Evolutionary conservation across 345 rosid genomes (phyloP).

Genomic region (Lumnitzera littorea): DNA sequence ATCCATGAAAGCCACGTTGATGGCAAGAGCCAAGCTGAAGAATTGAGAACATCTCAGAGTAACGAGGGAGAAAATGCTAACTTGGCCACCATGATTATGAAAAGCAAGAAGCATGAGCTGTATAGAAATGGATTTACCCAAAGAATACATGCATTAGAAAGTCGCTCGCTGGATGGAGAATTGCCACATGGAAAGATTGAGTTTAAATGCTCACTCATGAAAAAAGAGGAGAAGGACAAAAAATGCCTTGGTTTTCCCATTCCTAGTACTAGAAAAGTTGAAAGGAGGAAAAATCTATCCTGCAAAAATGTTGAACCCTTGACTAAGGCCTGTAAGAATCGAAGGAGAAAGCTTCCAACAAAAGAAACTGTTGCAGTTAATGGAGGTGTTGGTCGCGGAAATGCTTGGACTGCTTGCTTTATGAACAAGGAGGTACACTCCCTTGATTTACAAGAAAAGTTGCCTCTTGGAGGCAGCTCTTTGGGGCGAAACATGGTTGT

Average conservation of each 20-base stretch:
- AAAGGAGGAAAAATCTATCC: conserved; percentile 6
- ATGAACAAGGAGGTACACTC: background rate
- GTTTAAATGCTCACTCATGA: conserved; percentile 6
- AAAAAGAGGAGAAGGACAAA: background rate
- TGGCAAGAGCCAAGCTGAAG: conserved; percentile 14
- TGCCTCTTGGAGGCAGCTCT: background rate
- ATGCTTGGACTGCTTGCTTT: background rate
- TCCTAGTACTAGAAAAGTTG: no score
- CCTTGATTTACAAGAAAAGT: conserved; percentile 3
- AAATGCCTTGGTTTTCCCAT: conserved; percentile 9
- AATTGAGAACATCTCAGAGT: conserved; percentile 14
- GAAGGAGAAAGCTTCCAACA: conserved; percentile 1
- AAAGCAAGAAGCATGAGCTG: conserved; percentile 36
- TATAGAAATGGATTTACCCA: conserved; percentile 43
- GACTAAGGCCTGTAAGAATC: conserved; percentile 9
- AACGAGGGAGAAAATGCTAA: conserved; percentile 16
- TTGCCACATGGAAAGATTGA: conserved; percentile 9
- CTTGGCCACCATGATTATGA: conserved; percentile 18
- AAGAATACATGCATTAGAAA: conserved; percentile 36
- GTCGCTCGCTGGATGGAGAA: conserved; percentile 19
- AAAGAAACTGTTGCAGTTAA: conserved; percentile 11
- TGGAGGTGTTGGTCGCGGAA: conserved; percentile 11
- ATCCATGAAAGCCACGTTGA: conserved; percentile 15
- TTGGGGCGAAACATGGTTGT: background rate
- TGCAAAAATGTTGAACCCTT: conserved; percentile 16